A percentile compares a stretch with the other conserved stretches of the same genome.
Conservation (phyloP, 805 yeast genomes). For the Cyberlindnera galapagoensis region DNA sequence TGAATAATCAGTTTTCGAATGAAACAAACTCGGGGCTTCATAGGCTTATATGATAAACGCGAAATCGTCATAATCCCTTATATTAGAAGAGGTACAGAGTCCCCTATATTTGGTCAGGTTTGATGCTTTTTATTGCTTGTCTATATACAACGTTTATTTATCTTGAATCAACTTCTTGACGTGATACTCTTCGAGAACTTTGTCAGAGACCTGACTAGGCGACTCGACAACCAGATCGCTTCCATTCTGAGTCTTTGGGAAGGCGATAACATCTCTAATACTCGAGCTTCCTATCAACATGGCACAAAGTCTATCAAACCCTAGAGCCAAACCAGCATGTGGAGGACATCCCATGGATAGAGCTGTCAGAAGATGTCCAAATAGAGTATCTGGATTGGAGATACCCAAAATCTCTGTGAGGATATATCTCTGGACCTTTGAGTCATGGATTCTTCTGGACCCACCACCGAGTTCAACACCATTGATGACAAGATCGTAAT, state of each 20-base stretch:
- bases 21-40: too few relatives aligned
- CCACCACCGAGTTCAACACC: conserved; percentile 99
- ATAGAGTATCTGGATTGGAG: conserved; percentile 49
- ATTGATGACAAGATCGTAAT: conserved; percentile 87
- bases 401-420: conserved; percentile 61
- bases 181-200: conserved; percentile 49
- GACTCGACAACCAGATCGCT: conserved; percentile 81
- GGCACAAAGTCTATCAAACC: conserved; percentile 89
- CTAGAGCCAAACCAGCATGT: conserved; percentile 95
- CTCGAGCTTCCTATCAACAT: conserved; percentile 74
- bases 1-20: too few relatives aligned
- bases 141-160: too few relatives aligned
- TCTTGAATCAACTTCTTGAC: conserved; percentile 31
- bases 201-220: conserved; percentile 59
- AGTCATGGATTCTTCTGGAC: conserved; percentile 88
- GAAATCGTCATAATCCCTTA: too few relatives aligned
- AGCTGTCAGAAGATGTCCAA: conserved; percentile 82
- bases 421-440: conserved; percentile 66
- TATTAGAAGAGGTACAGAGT: too few relatives aligned
- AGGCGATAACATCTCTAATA: conserved; percentile 91
- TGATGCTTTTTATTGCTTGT: too few relatives aligned
- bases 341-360: conserved; percentile 94
- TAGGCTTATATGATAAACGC: too few relatives aligned
- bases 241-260: conserved; percentile 90
- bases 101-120: too few relatives aligned